phyloP scores from a whole-genome alignment of 768 basidiomycete species.

The Hypholoma sublateritium region DNA sequence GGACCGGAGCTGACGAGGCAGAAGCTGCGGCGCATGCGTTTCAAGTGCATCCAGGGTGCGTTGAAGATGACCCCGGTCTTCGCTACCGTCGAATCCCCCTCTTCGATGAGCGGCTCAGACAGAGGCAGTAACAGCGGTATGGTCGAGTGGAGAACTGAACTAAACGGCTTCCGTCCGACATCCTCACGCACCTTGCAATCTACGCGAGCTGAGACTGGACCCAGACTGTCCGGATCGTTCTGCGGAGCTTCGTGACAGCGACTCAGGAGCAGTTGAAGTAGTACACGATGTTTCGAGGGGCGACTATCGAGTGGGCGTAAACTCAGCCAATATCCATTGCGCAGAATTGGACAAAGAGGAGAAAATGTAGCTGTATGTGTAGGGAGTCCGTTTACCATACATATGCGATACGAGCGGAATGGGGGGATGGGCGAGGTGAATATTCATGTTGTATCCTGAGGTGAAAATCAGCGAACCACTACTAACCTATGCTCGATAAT shows the following conservation, averaged over 20 bases:
- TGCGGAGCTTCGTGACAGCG: constrained; percentile 92
- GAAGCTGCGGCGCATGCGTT: constrained; percentile 21
- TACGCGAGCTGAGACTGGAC: constrained; percentile 95
- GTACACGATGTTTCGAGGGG: constrained; percentile 92
- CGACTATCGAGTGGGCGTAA: constrained; percentile 88
- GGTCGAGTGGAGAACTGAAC: constrained; percentile 89
- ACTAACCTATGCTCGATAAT: no score
- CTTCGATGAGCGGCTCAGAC: no score
- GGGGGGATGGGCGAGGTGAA: constrained; percentile 84
- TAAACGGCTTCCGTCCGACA: constrained; percentile 92
- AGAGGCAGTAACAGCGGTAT: constrained; percentile 26
- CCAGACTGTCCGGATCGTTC: constrained; percentile 83
- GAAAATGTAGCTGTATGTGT: constrained; percentile 94
- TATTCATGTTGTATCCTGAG: constrained; percentile 5
- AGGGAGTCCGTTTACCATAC: constrained; percentile 92
- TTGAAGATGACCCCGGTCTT: constrained; percentile 8
- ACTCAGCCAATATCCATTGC: constrained; percentile 98
- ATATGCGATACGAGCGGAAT: constrained; percentile 86
- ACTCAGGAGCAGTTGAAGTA: constrained; percentile 97
- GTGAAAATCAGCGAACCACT: no score
- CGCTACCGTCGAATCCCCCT: constrained; percentile 2
- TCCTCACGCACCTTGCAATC: constrained; percentile 94
- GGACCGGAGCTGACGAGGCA: not conserved
- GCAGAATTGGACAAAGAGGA: constrained; percentile 93
- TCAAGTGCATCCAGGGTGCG: constrained; percentile 16